Base-by-base conservation (phyloP, 1,139 yeast species). In the Yamadazyma friedrichii region DNA sequence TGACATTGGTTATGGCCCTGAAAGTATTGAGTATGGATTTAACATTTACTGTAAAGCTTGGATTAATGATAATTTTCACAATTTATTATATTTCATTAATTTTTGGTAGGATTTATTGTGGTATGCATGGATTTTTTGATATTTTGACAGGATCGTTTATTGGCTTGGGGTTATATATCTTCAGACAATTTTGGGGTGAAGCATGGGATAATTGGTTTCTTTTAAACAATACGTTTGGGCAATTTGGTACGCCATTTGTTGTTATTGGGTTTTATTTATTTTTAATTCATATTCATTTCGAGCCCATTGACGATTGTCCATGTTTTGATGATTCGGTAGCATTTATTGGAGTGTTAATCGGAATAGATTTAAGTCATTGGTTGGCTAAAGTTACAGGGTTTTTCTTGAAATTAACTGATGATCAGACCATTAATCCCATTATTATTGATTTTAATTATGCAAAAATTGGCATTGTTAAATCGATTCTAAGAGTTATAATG, bases 321-420 rank as follows among this genome's bases (percentile, higher is more conserved):
- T 93, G 98, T 59, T 91, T 85, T 59, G 98, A 88, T 55, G 98
- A 93, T 56, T 82, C 94, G 8, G 96, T 93, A 15, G 95, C 98
- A 2, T 93, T 93, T 54, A 68, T 89, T 42, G 97, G 97, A 1
- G 98, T 93, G 24, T 74, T 89, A 15, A 70, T 84, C 38, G 98
- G 98, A 0, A 53, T 83, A 22, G 88, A 82, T 47, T 48, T 82
- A 30, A 74, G 82, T 10, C 78, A 76, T 48, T 78, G 84, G 76
- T 39, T 51, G 8, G 61, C 61, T 25, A 47, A 55, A 15, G 55
- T 62, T 28, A 59, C 68, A 1, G 51, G 52, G 27, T 64, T 54
- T 52, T 57, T 54, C 36, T 56, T 58, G 36, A 46, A 53, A 3
- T 12, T 42, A 10, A 47, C 51, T 9, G 53, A 53, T 35, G 40